Percentiles rank a stretch among this genome's conserved stretches.
Evolutionary conservation across 2,329 filamentous ascomycete genomes (phyloP).

Genomic region (Diaporthe humulicola): DNA sequence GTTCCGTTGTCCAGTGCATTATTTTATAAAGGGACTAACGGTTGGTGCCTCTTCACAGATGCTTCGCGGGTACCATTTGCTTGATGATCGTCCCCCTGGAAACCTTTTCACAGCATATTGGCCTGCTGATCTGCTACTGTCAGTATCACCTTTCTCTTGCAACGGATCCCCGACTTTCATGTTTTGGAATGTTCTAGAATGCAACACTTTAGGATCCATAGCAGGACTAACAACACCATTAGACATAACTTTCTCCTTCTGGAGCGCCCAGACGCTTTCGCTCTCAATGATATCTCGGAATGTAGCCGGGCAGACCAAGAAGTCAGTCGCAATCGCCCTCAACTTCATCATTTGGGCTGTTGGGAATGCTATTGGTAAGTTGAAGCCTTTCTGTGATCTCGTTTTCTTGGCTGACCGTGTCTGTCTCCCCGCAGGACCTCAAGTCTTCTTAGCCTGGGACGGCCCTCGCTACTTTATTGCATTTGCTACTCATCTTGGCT

Average conservation of each 20-base stretch:
- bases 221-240: no score
- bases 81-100: slow-evolving; percentile 77
- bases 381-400: not conserved
- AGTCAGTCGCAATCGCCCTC: slow-evolving; percentile 74
- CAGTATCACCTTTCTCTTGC: no score
- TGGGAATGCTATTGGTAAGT: slow-evolving; percentile 74
- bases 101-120: slow-evolving; percentile 69
- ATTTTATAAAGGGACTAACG: not conserved
- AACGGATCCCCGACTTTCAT: no score
- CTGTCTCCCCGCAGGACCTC: slow-evolving; percentile 59
- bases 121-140: slow-evolving; percentile 80
- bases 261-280: slow-evolving; percentile 77
- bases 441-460: slow-evolving; percentile 73
- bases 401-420: not conserved
- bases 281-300: slow-evolving; percentile 79
- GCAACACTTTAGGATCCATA: no score
- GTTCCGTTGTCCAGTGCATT: slow-evolving; percentile 44
- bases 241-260: slow-evolving; percentile 83
- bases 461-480: slow-evolving; percentile 77
- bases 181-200: no score
- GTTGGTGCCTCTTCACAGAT: slow-evolving; percentile 55
- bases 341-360: slow-evolving; percentile 80
- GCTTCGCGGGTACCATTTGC: slow-evolving; percentile 78
- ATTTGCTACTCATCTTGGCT: slow-evolving; percentile 77
- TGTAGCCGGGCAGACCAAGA: slow-evolving; percentile 81